A percentile compares a stretch with the other conserved stretches of the same genome.
Conservation (phyloP, 2,329 filamentous ascomycete species). For the Rhexocercosporidium sp. region DNA sequence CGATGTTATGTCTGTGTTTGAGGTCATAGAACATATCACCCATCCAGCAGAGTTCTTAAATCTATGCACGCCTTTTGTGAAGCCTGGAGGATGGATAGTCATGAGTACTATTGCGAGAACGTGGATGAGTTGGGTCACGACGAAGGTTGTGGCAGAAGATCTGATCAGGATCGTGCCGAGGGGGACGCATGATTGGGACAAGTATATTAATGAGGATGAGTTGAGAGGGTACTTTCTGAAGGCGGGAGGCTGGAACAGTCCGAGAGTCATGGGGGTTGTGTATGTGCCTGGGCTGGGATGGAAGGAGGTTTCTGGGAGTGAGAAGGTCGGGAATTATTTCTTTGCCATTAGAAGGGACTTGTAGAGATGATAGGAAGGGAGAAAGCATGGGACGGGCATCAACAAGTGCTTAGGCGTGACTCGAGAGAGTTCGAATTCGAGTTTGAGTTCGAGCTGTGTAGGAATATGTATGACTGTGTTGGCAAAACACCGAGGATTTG, state of each 20-base stretch:
- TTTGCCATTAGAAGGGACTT: constrained; percentile 74
- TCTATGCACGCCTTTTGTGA: constrained; percentile 74
- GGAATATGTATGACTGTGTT: background rate
- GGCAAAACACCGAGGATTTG: background rate
- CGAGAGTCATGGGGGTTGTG: constrained; percentile 76
- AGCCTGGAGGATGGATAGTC: constrained; percentile 90
- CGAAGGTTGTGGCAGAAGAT: constrained; percentile 90
- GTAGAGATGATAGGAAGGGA: background rate
- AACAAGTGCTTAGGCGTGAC: background rate
- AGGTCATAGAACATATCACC: constrained; percentile 93
- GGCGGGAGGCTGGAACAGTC: constrained; percentile 62
- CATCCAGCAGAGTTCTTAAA: constrained; percentile 76
- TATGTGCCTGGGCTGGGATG: constrained; percentile 92
- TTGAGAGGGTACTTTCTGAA: constrained; percentile 61
- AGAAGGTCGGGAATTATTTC: constrained; percentile 94
- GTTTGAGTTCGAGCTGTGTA: too few species aligned
- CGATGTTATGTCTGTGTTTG: constrained; percentile 87
- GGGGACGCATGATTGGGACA: constrained; percentile 95
- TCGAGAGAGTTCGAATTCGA: background rate
- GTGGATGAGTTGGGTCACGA: constrained; percentile 88
- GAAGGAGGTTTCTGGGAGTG: constrained; percentile 80
- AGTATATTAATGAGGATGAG: constrained; percentile 91
- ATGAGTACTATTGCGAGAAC: constrained; percentile 92
- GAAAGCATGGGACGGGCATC: background rate
- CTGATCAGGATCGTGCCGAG: constrained; percentile 84